Conservation (phyloP, 106 monocot species). For the Chionographis japonica region DNA sequence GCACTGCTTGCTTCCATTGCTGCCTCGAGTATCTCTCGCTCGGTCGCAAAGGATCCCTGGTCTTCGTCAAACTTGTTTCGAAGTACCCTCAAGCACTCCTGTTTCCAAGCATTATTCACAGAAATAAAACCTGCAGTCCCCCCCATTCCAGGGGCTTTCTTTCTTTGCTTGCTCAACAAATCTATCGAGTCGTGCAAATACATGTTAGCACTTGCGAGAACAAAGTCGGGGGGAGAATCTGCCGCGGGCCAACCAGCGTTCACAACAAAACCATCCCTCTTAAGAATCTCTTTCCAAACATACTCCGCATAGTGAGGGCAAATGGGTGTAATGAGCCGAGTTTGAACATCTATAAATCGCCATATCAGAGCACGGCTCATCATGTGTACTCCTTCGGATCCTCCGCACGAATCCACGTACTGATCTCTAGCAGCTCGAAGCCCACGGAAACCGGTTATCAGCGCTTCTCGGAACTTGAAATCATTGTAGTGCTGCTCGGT, state of each 20-base stretch:
- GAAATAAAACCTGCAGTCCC: slow-evolving; percentile 53
- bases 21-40: slow-evolving; percentile 63
- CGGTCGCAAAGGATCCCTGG: slow-evolving; percentile 36
- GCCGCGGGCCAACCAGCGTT: slow-evolving; percentile 71
- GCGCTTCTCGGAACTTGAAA: slow-evolving; percentile 80
- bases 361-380: slow-evolving; percentile 66
- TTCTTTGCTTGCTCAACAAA: slow-evolving; percentile 55
- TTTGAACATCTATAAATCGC: slow-evolving; percentile 82
- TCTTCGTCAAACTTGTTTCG: slow-evolving; percentile 44
- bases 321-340: slow-evolving; percentile 68
- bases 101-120: slow-evolving; percentile 87
- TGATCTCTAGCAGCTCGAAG: slow-evolving; percentile 84
- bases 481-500: slow-evolving; percentile 50
- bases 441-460: slow-evolving; percentile 82
- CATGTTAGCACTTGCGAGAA: slow-evolving; percentile 69
- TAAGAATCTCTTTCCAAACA: slow-evolving; percentile 63
- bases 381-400: slow-evolving; percentile 15
- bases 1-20: slow-evolving; percentile 28
- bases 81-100: slow-evolving; percentile 62
- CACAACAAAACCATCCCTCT: slow-evolving; percentile 55
- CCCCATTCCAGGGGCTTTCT: slow-evolving; percentile 14
- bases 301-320: slow-evolving; percentile 86
- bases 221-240: slow-evolving; percentile 43
- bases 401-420: slow-evolving; percentile 77
- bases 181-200: slow-evolving; percentile 84